Evolutionary conservation across 495 filamentous ascomycete species (phyloP).

Genomic region (Penicillium pulvis): DNA sequence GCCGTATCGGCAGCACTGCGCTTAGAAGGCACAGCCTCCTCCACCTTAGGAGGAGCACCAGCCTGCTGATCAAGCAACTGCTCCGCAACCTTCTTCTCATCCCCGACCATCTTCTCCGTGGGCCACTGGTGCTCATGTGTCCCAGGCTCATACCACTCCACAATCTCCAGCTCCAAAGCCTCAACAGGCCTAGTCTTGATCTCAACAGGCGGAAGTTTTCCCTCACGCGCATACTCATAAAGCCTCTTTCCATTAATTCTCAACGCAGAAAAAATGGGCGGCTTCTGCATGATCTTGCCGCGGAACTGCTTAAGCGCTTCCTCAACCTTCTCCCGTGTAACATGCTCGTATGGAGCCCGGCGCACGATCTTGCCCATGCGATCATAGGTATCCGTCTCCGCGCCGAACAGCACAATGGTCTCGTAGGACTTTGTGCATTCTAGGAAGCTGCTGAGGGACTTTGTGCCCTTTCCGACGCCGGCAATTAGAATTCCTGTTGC

Average conservation of each 20-base stretch:
- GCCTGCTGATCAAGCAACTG: constrained; percentile 58
- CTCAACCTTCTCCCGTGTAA: constrained; percentile 78
- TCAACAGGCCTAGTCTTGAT: constrained; percentile 79
- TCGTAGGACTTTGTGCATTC: constrained; percentile 92
- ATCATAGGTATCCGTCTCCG: constrained; percentile 92
- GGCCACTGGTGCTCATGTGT: constrained; percentile 75
- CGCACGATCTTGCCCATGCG: constrained; percentile 76
- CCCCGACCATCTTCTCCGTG: constrained; percentile 66
- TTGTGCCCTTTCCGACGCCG: constrained; percentile 87
- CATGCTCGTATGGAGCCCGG: constrained; percentile 69
- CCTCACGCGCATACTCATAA: constrained; percentile 94
- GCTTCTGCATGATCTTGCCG: constrained; percentile 87
- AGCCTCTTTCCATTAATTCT: constrained; percentile 87
- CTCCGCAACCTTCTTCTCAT: constrained; percentile 72
- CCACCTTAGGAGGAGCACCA: constrained; percentile 24
- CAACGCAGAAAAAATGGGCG: constrained; percentile 90
- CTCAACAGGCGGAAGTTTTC: constrained; percentile 78
- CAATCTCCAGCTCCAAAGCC: constrained; percentile 70
- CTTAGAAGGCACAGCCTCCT: constrained; percentile 27
- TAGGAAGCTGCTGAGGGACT: constrained; percentile 73
- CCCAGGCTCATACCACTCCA: constrained; percentile 87
- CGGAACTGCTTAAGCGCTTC: constrained; percentile 73
- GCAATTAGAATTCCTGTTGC: constrained; percentile 90
- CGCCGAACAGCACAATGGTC: constrained; percentile 84
- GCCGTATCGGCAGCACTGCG: constrained; percentile 37